Evolutionary conservation across 257 asterid species (phyloP).

Genomic region (Gynochthodes officinalis): DNA sequence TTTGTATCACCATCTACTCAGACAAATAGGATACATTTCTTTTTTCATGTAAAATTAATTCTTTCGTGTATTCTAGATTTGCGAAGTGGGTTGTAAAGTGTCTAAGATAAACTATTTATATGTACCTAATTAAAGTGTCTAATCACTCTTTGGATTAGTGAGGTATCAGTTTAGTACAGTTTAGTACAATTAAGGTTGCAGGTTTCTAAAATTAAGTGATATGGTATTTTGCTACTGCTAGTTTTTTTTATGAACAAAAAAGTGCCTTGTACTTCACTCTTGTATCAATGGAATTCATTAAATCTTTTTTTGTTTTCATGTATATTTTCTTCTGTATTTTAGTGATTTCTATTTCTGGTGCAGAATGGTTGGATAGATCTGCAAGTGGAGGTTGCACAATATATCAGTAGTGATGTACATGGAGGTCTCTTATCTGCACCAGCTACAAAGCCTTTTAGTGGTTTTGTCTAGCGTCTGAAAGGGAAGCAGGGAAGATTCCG

Average conservation of each 20-base stretch:
- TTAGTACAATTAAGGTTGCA: background rate
- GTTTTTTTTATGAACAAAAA: background rate
- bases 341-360: conserved; percentile 11
- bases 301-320: background rate
- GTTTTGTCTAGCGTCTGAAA: conserved; percentile 92
- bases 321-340: background rate
- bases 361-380: conserved; percentile 65
- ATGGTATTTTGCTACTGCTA: background rate
- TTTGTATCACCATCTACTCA: background rate
- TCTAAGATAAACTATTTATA: background rate
- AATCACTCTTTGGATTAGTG: background rate
- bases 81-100: background rate
- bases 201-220: background rate
- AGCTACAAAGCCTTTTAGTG: conserved; percentile 56
- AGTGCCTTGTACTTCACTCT: background rate
- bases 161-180: background rate
- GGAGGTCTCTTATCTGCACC: conserved; percentile 37
- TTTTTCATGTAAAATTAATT: background rate
- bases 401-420: conserved; percentile 77
- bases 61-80: background rate
- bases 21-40: background rate
- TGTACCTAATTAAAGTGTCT: background rate
- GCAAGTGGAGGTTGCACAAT: conserved; percentile 82
- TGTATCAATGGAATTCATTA: background rate
- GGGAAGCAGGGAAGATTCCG: conserved; percentile 97